phyloP scores from a whole-genome alignment of 768 basidiomycete species.

The Leccinum fibrillosum region DNA sequence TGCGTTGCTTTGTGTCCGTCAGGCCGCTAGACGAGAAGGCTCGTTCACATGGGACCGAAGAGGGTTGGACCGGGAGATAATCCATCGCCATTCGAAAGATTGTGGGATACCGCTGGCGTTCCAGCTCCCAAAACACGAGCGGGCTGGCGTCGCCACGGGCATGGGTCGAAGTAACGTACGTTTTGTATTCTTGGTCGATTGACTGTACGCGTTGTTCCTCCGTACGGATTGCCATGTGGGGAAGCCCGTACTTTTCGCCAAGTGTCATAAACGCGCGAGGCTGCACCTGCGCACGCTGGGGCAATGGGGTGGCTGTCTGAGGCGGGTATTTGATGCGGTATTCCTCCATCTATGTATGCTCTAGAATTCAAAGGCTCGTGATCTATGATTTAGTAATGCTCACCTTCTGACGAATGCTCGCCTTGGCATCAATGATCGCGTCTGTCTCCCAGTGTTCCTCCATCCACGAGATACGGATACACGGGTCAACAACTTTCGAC shows the following conservation, averaged over 20 bases:
- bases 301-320: too few species aligned
- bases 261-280: not conserved
- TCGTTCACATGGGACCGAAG: not conserved
- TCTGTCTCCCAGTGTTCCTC: not conserved
- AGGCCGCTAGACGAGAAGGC: not conserved
- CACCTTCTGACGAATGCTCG: not conserved
- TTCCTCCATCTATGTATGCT: not conserved
- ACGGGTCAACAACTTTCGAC: not conserved
- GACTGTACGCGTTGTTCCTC: not conserved
- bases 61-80: conserved; percentile 21
- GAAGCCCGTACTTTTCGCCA: not conserved
- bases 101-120: conserved; percentile 2
- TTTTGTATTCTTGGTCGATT: conserved; percentile 6
- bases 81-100: conserved; percentile 23
- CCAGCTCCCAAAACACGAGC: conserved; percentile 1
- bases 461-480: not conserved
- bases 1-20: not conserved
- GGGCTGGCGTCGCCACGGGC: not conserved
- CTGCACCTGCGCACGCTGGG: not conserved
- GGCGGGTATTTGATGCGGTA: not conserved
- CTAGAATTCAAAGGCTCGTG: too few species aligned
- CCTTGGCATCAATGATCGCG: not conserved
- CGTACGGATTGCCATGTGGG: not conserved
- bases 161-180: not conserved
- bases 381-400: not conserved